phyloP scores from a whole-genome alignment of 148 eudicot genomes.

The Gaultheria prostrata region DNA sequence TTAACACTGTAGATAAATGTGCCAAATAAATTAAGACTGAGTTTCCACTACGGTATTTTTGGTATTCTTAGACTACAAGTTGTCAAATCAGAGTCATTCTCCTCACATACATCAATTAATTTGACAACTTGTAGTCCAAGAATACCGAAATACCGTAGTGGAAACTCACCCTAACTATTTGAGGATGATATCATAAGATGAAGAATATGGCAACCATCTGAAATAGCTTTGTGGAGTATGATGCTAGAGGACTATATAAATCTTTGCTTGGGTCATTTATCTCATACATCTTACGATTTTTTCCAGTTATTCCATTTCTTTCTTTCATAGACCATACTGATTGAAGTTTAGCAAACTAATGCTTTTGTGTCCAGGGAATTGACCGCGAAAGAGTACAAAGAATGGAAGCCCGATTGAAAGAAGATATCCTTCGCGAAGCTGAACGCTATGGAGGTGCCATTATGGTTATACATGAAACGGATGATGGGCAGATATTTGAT shows the following conservation, averaged over 20 bases:
- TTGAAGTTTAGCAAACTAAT: slow-evolving; percentile 15
- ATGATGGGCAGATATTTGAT: slow-evolving; percentile 77
- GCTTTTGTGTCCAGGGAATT: slow-evolving; percentile 59
- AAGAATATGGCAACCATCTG: neutral
- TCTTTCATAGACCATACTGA: neutral
- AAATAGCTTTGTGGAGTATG: slow-evolving; percentile 1
- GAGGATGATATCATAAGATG: neutral
- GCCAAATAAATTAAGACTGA: neutral
- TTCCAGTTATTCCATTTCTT: neutral
- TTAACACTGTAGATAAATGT: neutral
- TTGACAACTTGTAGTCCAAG: no score
- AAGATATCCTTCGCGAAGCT: slow-evolving; percentile 86
- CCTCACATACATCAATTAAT: no score
- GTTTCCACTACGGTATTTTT: no score
- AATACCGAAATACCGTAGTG: no score
- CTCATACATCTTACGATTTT: neutral
- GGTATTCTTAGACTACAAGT: no score
- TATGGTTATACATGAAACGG: slow-evolving; percentile 95
- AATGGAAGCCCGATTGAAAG: slow-evolving; percentile 92
- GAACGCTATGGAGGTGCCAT: slow-evolving; percentile 75
- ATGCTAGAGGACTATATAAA: slow-evolving; percentile 12
- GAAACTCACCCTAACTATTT: neutral
- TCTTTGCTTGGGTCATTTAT: neutral
- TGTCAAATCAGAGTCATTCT: no score
- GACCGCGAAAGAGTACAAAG: slow-evolving; percentile 87